phyloP scores from a whole-genome alignment of 768 basidiomycete species.

The Sporobolomyces pararoseus region DNA sequence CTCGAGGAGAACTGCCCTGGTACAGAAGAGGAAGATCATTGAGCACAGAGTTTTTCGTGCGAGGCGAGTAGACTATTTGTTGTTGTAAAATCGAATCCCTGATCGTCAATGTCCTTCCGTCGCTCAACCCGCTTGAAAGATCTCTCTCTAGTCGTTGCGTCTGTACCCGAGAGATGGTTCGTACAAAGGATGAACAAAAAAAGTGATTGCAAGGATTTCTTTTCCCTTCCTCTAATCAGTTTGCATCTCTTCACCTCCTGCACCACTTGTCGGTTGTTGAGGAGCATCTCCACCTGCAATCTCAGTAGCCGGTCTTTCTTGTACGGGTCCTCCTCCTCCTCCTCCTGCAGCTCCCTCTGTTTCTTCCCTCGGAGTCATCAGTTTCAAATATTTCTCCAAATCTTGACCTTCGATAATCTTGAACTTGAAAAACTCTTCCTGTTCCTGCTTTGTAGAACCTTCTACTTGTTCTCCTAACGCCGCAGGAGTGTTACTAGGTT shows the following conservation, averaged over 20 bases:
- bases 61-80: not conserved
- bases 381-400: slow-evolving; percentile 68
- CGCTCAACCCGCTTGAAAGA: no score
- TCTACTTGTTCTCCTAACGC: slow-evolving; percentile 58
- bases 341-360: not conserved
- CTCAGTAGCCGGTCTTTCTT: slow-evolving; percentile 1
- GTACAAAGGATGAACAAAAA: no score
- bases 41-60: not conserved
- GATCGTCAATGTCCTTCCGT: no score
- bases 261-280: not conserved
- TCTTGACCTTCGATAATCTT: slow-evolving; percentile 80
- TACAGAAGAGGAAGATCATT: slow-evolving; percentile 29
- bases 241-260: slow-evolving; percentile 7
- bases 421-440: slow-evolving; percentile 61
- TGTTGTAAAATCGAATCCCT: not conserved
- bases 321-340: not conserved
- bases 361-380: slow-evolving; percentile 59
- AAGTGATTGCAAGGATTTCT: no score
- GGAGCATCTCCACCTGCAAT: slow-evolving; percentile 9
- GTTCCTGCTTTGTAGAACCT: slow-evolving; percentile 39
- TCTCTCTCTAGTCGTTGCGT: no score
- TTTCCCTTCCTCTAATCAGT: slow-evolving; percentile 3
- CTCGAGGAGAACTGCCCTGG: slow-evolving; percentile 29
- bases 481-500: slow-evolving; percentile 2
- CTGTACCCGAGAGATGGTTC: no score